These are phyloP conservation scores for Trypanosoma congolense DNA, from an alignment of 208 protist species.

Conservation along the genomic window DNA sequence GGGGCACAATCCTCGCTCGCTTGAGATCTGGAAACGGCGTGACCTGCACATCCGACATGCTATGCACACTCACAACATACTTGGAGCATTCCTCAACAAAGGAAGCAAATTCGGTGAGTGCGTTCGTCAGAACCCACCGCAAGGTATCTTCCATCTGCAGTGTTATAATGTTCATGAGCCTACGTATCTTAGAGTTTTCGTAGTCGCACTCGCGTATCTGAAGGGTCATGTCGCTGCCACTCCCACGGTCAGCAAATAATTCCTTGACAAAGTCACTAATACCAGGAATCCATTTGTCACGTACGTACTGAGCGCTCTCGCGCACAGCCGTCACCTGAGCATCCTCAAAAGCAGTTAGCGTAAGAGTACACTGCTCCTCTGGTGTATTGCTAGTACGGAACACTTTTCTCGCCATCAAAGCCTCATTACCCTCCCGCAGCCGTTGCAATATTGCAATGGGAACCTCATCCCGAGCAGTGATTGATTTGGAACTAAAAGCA, in stretches of 20 bases:
- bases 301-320: conserved; percentile 62
- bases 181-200: conserved; percentile 88
- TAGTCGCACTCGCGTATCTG: conserved; percentile 88
- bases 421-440: conserved; percentile 67
- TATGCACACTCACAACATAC: conserved; percentile 38
- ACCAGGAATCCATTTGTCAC: conserved; percentile 70
- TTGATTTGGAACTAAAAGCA: conserved; percentile 53
- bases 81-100: conserved; percentile 79
- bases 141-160: conserved; percentile 93
- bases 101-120: conserved; percentile 70
- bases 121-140: conserved; percentile 55
- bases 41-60: conserved; percentile 55
- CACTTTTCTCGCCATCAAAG: conserved; percentile 54
- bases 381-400: conserved; percentile 61
- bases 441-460: conserved; percentile 56
- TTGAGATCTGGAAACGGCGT: conserved; percentile 26
- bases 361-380: conserved; percentile 51
- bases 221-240: conserved; percentile 63
- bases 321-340: conserved; percentile 63
- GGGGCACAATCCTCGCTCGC: conserved; percentile 37
- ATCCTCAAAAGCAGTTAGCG: conserved; percentile 86
- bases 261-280: conserved; percentile 50
- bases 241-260: conserved; percentile 27
- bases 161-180: conserved; percentile 86
- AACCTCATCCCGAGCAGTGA: conserved; percentile 39